Evolutionary conservation across 495 filamentous ascomycete species (phyloP).

Genomic region (Xylona heveae): DNA sequence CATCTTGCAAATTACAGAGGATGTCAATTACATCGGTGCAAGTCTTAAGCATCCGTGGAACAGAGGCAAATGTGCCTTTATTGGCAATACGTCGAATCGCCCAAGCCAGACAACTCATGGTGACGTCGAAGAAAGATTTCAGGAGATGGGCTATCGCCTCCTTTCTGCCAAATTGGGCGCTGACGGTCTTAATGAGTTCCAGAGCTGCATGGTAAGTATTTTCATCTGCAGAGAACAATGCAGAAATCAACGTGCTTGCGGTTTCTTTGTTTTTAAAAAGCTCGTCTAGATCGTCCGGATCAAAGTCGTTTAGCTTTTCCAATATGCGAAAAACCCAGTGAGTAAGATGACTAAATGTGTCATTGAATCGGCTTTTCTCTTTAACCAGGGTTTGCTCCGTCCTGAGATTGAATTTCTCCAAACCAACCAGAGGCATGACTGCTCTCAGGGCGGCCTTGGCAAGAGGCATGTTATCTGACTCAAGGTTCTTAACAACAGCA

Average conservation of each 20-base stretch:
- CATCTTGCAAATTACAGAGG: constrained; percentile 63
- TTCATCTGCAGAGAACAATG: constrained; percentile 47
- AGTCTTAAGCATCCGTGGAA: constrained; percentile 48
- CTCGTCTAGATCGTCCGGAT: constrained; percentile 33
- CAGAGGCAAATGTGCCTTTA: constrained; percentile 40
- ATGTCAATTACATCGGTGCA: constrained; percentile 56
- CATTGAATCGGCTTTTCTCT: constrained; percentile 49
- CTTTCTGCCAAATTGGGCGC: constrained; percentile 41
- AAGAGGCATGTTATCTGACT: constrained; percentile 36
- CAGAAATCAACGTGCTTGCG: constrained; percentile 42
- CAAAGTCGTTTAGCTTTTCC: constrained; percentile 55
- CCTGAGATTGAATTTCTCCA: constrained; percentile 46
- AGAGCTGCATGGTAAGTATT: constrained; percentile 52
- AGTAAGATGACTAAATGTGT: constrained; percentile 43
- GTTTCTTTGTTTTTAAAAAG: constrained; percentile 41
- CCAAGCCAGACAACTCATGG: constrained; percentile 37
- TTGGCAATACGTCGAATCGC: constrained; percentile 32
- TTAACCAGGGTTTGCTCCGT: constrained; percentile 23
- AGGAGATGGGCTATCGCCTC: constrained; percentile 58
- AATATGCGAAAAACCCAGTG: constrained; percentile 49
- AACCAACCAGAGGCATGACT: constrained; percentile 38
- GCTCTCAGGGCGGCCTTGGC: constrained; percentile 53
- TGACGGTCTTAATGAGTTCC: constrained; percentile 60
- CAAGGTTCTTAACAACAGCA: constrained; percentile 43
- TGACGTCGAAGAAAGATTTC: constrained; percentile 36